Base-by-base conservation (phyloP, 2,329 filamentous ascomycete species). In the Fusarium liriodendri region DNA sequence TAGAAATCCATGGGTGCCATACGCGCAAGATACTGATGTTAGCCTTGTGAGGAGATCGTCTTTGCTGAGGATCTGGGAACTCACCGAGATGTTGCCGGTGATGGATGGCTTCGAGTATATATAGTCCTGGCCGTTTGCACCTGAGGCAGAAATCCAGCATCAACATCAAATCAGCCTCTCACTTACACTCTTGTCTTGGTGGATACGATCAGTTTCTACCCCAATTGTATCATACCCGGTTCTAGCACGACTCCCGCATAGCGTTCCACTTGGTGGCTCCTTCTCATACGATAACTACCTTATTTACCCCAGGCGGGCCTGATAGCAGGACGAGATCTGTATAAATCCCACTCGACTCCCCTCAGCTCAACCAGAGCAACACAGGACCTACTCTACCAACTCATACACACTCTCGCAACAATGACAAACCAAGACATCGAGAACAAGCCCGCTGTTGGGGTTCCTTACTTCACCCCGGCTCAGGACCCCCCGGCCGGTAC, bases 401-500 rank as follows among this genome's bases (percentile, higher is more conserved):
- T 9, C 38, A 22, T 32, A 47, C 27, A 52, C 37, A 35, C 18
- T 55, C 6, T 10, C 18, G 18, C 32, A 62, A 40, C 18, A 55
- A 79, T 79, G 77, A 70, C 66, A 3, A 52, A 64, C 57, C 40
- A 71, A 45, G 72, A 77, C 33, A 66, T 77, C 20, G 67, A 76
- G 50, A 83, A 82, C 78, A 82, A 84, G 71, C 79, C 82, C 60
- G 87, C 87, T 11, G 73, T 82, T 5, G 85, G 85, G 73, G 83
- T 84, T 55, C 84, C 88, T 55, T 90, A 83, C 80, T 90, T 85
- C 80, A 90, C 88, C 3, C 89, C 89, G n/a, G 83, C 80, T 0
- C 88, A 90, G 80, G 78, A 82, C 3, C 88, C 88, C 11, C 83
- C 87, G 0, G 82, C 84, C n/a, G 89, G 87, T 65, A 86, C 87